These are phyloP conservation scores for Deuterostichococcus epilithicus DNA, from an alignment of 139 green algal species.

Conservation along the genomic window DNA sequence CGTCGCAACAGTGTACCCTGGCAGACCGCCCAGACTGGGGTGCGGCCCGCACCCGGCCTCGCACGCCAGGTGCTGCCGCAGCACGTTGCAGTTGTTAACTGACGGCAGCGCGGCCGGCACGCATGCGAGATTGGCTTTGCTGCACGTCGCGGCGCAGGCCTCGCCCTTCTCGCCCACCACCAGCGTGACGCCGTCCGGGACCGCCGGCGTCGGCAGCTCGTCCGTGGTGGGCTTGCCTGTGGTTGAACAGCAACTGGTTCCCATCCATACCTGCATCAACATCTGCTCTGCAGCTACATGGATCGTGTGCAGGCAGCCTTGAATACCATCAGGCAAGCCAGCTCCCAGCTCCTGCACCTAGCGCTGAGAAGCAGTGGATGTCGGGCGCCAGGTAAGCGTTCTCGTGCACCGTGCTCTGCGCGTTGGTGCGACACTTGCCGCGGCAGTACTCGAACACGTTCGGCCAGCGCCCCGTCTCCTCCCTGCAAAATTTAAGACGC, in stretches of 20 bases:
- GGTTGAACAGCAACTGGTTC: background rate
- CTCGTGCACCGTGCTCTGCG: slow-evolving; percentile 69
- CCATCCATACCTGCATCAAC: background rate
- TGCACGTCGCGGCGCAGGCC: slow-evolving; percentile 47
- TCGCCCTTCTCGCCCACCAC: slow-evolving; percentile 24
- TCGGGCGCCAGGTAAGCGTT: slow-evolving; percentile 68
- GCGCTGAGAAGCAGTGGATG: slow-evolving; percentile 71
- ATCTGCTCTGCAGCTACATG: background rate
- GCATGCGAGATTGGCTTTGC: slow-evolving; percentile 28
- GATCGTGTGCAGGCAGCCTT: background rate
- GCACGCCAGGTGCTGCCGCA: slow-evolving; percentile 55
- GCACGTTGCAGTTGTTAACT: slow-evolving; percentile 67
- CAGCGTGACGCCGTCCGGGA: slow-evolving; percentile 35
- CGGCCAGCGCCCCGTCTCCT: slow-evolving; percentile 53
- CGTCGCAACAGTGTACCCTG: slow-evolving; percentile 47
- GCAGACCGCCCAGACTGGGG: slow-evolving; percentile 18
- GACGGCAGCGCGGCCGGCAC: slow-evolving; percentile 29
- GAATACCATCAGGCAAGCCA: too few species aligned
- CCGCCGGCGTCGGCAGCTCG: slow-evolving; percentile 27
- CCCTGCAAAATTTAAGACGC: slow-evolving; percentile 31
- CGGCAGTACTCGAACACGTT: slow-evolving; percentile 66
- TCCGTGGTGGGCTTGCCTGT: slow-evolving; percentile 44
- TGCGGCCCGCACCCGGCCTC: slow-evolving; percentile 46
- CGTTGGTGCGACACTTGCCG: slow-evolving; percentile 64
- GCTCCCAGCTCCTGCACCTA: slow-evolving; percentile 21